Percentiles rank a stretch among this genome's conserved stretches.
phyloP scores from a whole-genome alignment of 352 stramenopile species.

The Globisporangium iwayamae region DNA sequence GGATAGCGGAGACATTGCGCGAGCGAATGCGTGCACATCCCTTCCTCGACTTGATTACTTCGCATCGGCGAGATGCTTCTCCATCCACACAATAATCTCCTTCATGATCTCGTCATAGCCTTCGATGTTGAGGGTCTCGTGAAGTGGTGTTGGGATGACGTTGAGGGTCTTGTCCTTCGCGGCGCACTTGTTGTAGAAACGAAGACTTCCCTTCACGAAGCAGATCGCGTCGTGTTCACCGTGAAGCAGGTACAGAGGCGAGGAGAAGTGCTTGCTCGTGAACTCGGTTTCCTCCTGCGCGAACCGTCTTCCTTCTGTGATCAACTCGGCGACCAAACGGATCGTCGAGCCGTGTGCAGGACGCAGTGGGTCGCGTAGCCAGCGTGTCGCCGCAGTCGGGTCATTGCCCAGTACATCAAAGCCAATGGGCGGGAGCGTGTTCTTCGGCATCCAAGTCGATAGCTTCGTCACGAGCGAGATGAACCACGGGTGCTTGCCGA shows the following conservation, averaged over 20 bases:
- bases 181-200: constrained; percentile 32
- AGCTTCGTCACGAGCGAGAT: constrained; percentile 23
- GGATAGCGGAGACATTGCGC: too few relatives aligned
- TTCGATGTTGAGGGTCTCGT: constrained; percentile 44
- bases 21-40: too few relatives aligned
- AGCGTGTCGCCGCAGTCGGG: constrained; percentile 24
- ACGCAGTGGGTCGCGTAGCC: constrained; percentile 31
- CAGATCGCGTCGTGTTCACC: constrained; percentile 36
- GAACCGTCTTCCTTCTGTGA: constrained; percentile 24
- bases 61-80: constrained; percentile 10
- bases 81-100: constrained; percentile 34
- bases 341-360: constrained; percentile 28
- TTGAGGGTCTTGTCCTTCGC: constrained; percentile 49
- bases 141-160: constrained; percentile 26
- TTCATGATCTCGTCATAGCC: constrained; percentile 27
- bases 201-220: constrained; percentile 26
- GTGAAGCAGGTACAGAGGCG: constrained; percentile 36
- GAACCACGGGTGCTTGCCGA: constrained; percentile 17
- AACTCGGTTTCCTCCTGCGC: constrained; percentile 18
- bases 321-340: constrained; percentile 20
- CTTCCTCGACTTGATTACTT: constrained; percentile 3
- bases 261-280: constrained; percentile 23
- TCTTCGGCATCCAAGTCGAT: constrained; percentile 28
- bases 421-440: constrained; percentile 25
- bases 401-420: constrained; percentile 33